These are phyloP conservation scores for Globisporangium megalacanthum DNA, from an alignment of 352 stramenopile species.

Conservation along the genomic window DNA sequence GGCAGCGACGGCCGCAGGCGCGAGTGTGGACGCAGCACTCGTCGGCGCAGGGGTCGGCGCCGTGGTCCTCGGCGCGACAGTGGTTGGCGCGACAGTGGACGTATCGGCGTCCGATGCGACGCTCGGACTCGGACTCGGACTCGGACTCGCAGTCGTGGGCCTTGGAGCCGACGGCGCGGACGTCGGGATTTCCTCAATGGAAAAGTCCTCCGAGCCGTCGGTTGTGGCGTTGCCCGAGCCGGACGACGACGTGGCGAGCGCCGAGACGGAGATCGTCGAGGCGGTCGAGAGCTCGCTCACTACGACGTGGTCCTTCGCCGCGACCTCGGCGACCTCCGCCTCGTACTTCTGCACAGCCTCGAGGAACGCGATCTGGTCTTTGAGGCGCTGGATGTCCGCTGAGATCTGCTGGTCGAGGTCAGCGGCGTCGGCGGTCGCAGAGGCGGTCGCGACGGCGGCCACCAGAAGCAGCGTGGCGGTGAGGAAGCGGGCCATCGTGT, in stretches of 20 bases:
- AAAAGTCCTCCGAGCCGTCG: conserved; percentile 5
- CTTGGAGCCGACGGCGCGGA: background rate
- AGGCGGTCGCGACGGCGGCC: conserved; percentile 4
- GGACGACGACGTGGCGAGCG: conserved; percentile 4
- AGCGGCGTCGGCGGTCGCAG: background rate
- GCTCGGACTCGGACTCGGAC: background rate
- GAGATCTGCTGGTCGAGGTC: conserved; percentile 2
- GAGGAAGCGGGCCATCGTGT: conserved; percentile 7
- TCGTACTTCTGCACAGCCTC: conserved; percentile 6
- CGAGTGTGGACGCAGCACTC: conserved; percentile 7
- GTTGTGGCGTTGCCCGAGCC: conserved; percentile 2
- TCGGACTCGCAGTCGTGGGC: conserved; percentile 1
- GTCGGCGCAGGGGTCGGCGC: conserved; percentile 1
- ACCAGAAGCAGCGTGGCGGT: conserved; percentile 2
- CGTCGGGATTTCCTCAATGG: conserved; percentile 3
- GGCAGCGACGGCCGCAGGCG: background rate
- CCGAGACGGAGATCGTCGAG: conserved; percentile 7
- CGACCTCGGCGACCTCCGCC: background rate
- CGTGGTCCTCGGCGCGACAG: background rate
- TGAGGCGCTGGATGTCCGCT: conserved; percentile 3
- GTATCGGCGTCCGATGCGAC: background rate
- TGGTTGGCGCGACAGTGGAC: background rate
- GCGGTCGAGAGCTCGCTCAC: conserved; percentile 3
- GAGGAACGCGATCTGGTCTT: conserved; percentile 4
- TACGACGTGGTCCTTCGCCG: background rate